A percentile compares a stretch with the other conserved stretches of the same genome.
Conservation (phyloP, 176 grass and related monocot species). For the Phoenix dactylifera region DNA sequence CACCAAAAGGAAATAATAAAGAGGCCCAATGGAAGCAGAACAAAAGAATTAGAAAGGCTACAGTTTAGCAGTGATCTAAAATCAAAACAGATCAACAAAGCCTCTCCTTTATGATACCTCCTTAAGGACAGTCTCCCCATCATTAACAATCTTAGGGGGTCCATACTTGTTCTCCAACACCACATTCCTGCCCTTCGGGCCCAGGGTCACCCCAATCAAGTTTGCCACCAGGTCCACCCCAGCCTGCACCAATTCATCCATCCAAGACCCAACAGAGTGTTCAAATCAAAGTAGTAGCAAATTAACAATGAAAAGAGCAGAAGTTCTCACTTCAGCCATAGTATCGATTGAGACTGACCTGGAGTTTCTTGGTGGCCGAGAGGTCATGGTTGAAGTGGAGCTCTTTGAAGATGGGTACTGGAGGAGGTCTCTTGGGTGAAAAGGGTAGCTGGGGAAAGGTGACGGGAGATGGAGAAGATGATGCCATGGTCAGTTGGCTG, state of each 20-base stretch:
- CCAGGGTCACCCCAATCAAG: constrained; percentile 83
- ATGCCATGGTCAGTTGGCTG: constrained; percentile 22
- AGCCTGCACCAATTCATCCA: constrained; percentile 22
- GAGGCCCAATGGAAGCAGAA: no score
- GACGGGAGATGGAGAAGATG: constrained; percentile 31
- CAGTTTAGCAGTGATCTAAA: no score
- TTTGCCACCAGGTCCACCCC: constrained; percentile 80
- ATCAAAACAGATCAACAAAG: no score
- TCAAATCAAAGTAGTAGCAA: no score
- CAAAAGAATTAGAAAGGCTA: no score
- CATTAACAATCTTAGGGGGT: constrained; percentile 90
- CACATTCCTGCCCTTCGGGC: constrained; percentile 89
- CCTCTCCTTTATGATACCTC: constrained; percentile 36
- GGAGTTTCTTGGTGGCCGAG: constrained; percentile 76
- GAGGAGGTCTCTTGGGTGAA: constrained; percentile 45
- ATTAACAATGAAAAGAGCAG: no score
- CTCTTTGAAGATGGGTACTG: constrained; percentile 71
- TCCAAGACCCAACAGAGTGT: no score
- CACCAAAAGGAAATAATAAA: no score
- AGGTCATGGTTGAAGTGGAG: constrained; percentile 90
- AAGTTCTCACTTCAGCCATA: no score
- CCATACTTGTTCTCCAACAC: constrained; percentile 87
- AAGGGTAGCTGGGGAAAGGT: constrained; percentile 59
- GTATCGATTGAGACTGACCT: constrained; percentile 23
- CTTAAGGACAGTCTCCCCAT: constrained; percentile 85